phyloP scores from a whole-genome alignment of 2,329 filamentous ascomycete genomes.

The Diaporthe caulivora region DNA sequence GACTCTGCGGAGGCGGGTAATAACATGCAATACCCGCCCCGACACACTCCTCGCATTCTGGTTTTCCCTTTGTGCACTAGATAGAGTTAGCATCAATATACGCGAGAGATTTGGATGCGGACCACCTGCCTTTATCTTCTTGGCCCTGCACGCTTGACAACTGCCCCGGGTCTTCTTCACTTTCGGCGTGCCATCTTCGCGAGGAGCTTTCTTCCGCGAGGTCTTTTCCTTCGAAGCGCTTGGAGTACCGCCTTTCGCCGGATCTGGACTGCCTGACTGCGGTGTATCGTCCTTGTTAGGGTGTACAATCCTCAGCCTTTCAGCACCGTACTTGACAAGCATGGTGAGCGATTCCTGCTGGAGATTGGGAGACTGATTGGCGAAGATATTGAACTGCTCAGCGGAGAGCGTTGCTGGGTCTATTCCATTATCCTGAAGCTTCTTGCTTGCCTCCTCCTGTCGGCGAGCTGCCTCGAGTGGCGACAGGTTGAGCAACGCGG shows the following conservation, averaged over 20 bases:
- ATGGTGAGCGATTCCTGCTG: conserved; percentile 68
- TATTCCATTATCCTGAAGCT: conserved; percentile 62
- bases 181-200: conserved; percentile 44
- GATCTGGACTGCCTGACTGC: conserved; percentile 41
- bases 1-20: conserved; percentile 36
- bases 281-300: conserved; percentile 54
- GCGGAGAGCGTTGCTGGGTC: conserved; percentile 63
- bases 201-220: conserved; percentile 45
- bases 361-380: conserved; percentile 69
- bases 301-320: conserved; percentile 68
- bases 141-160: conserved; percentile 50
- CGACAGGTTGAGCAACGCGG: conserved; percentile 55
- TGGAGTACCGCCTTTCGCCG: conserved; percentile 31
- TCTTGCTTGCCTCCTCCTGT: conserved; percentile 59
- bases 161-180: conserved; percentile 48
- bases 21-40: conserved; percentile 36
- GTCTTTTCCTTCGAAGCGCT: conserved; percentile 47
- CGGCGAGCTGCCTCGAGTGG: conserved; percentile 64
- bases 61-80: conserved; percentile 51
- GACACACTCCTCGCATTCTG: conserved; percentile 48
- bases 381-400: conserved; percentile 71
- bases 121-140: conserved; percentile 45
- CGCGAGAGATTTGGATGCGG: not conserved
- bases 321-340: conserved; percentile 69
- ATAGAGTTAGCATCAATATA: not conserved